These are phyloP conservation scores for Lachancea mirantina DNA, from an alignment of 805 yeast species.

Conservation along the genomic window DNA sequence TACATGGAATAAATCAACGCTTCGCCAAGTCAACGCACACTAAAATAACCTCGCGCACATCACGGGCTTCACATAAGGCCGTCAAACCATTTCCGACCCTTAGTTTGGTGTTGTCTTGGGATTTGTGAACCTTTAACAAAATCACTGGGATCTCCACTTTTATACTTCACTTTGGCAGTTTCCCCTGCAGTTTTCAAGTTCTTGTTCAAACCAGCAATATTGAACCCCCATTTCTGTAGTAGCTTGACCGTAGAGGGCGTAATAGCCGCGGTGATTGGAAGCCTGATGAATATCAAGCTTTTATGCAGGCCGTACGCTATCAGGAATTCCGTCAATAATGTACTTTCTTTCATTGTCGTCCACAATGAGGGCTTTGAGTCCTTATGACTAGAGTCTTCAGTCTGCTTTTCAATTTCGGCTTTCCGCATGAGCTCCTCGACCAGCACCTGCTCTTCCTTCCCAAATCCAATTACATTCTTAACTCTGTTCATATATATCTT, in stretches of 20 bases:
- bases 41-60: no score
- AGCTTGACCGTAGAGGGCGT: slow-evolving; percentile 70
- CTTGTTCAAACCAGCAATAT: slow-evolving; percentile 41
- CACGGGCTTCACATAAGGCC: slow-evolving; percentile 26
- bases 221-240: slow-evolving; percentile 73
- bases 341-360: slow-evolving; percentile 27
- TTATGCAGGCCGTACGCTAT: slow-evolving; percentile 93
- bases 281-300: slow-evolving; percentile 69
- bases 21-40: neutral
- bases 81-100: slow-evolving; percentile 30
- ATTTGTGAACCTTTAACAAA: slow-evolving; percentile 38
- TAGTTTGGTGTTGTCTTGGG: slow-evolving; percentile 40
- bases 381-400: slow-evolving; percentile 11
- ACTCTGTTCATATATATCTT: slow-evolving; percentile 55
- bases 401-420: slow-evolving; percentile 22
- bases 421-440: slow-evolving; percentile 33
- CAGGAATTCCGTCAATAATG: slow-evolving; percentile 74
- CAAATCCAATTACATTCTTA: slow-evolving; percentile 57
- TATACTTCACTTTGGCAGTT: slow-evolving; percentile 27
- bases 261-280: slow-evolving; percentile 87
- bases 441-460: slow-evolving; percentile 40
- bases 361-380: slow-evolving; percentile 17
- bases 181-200: slow-evolving; percentile 38
- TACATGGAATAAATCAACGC: slow-evolving; percentile 1
- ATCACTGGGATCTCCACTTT: slow-evolving; percentile 27